Base-by-base conservation (phyloP, 306 rosid species). In the Glycine tomentella region DNA sequence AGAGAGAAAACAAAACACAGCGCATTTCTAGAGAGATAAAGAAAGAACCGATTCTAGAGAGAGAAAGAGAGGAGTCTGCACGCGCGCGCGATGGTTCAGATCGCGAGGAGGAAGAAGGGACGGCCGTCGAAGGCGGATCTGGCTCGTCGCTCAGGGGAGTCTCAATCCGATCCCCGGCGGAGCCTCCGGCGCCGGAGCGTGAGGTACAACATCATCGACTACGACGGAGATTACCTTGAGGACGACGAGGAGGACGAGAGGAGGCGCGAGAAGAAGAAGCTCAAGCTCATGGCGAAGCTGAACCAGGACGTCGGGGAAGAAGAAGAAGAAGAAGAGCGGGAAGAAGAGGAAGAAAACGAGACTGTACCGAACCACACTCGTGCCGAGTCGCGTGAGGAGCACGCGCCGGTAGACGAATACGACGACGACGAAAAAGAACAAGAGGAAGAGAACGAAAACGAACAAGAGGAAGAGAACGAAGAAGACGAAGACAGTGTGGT, bases 81-180 rank as follows among this genome's bases (percentile, higher is more conserved):
- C 6, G 61, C 31, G 3, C 14, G 3, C 48, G 61, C 34, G 83
- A 95, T 95, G 99, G 97, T 92, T 85, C 98, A 95, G 97, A 90
- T 93, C 97, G 99, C 89, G 84, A 91, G 88, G 90, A 86, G 97
- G 97, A 95, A 90, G 98, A 95, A 90, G 48, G 99, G 99, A 1
- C 84, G 99, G 14, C 98, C 99, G 8, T 95, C 99, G 3, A 95
- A 95, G 92, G 94, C 97, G 81, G 97, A 89, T 93, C 99, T 95
- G 76, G 98, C 96, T 1, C 93, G 94, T 63, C 97, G 98, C 5
- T 49, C 87, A 70, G 87, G 76, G 63, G 92, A 85, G 31, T 79
- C 87, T 4, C 89, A 88, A 72, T 40, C 86, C 0, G 97, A 89
- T 38, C 48, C 84, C 13, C 93, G 98, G 36, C 92, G 98, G 75